Percentiles rank a stretch among this genome's conserved stretches.
These are phyloP conservation scores for Blepharisma undulans DNA, from an alignment of 169 alveolate species.

Conservation along the genomic window DNA sequence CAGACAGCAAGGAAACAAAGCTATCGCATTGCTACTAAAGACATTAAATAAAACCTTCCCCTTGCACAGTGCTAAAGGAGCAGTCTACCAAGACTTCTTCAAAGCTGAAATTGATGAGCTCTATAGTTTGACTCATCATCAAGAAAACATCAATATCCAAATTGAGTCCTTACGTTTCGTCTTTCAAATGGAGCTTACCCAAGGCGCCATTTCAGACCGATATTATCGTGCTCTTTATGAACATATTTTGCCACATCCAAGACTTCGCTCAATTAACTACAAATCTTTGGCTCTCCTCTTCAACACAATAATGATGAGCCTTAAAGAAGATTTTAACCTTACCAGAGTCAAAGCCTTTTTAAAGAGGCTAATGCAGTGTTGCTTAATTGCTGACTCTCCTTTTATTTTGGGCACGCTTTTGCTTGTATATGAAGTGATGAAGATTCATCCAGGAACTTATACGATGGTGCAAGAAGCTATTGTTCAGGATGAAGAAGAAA, in stretches of 20 bases:
- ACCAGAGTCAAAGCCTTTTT: conserved; percentile 74
- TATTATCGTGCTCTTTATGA: conserved; percentile 80
- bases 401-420: conserved; percentile 74
- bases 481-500: conserved; percentile 59
- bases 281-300: conserved; percentile 49
- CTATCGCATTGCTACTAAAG: conserved; percentile 6
- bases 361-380: conserved; percentile 75
- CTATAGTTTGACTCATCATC: conserved; percentile 51
- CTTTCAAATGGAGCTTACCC: conserved; percentile 46
- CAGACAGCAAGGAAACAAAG: neutral
- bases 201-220: conserved; percentile 57
- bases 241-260: conserved; percentile 4
- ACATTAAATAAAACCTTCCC: conserved; percentile 27
- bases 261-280: neutral
- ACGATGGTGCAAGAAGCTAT: conserved; percentile 32
- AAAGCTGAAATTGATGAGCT: conserved; percentile 55
- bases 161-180: conserved; percentile 56
- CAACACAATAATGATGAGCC: conserved; percentile 62
- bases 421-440: conserved; percentile 65
- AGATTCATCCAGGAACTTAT: conserved; percentile 26
- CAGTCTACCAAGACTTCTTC: conserved; percentile 20
- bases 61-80: neutral
- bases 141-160: conserved; percentile 46
- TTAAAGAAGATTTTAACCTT: conserved; percentile 66
- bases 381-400: conserved; percentile 69